Evolutionary conservation across 371 early-diverging fungal species (phyloP).

Genomic region (Mucor lusitanicus): DNA sequence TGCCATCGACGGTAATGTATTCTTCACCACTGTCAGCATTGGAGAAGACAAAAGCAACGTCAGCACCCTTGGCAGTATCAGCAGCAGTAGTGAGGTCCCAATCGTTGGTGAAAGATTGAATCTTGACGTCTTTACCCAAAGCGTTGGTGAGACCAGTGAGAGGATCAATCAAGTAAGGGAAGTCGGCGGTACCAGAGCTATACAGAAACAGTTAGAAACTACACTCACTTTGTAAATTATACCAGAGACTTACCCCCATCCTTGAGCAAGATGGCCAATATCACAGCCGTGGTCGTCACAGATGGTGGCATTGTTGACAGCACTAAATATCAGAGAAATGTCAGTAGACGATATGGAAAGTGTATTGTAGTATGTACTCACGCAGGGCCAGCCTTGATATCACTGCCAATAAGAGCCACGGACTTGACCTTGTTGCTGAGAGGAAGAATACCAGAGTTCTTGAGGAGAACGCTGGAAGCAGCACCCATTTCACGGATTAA

Average conservation of each 20-base stretch:
- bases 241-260: constrained; percentile 48
- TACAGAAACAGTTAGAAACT: background rate
- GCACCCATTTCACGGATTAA: constrained; percentile 48
- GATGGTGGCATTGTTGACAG: constrained; percentile 19
- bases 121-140: constrained; percentile 31
- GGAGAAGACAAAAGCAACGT: constrained; percentile 61
- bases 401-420: constrained; percentile 55
- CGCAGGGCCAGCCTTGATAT: constrained; percentile 37
- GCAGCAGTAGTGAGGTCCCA: constrained; percentile 38
- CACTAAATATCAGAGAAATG: background rate
- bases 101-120: constrained; percentile 37
- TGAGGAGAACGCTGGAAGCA: constrained; percentile 53
- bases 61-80: constrained; percentile 39
- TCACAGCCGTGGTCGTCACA: constrained; percentile 35
- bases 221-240: background rate
- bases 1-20: constrained; percentile 37
- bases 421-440: constrained; percentile 24
- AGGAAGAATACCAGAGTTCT: constrained; percentile 45
- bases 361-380: background rate
- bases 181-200: constrained; percentile 56
- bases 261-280: constrained; percentile 58
- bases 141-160: constrained; percentile 41
- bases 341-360: background rate
- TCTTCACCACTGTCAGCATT: constrained; percentile 63
- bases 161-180: constrained; percentile 58